Percentiles rank a stretch among this genome's conserved stretches.
These are phyloP conservation scores for Monosporascus sp. DNA, from an alignment of 2,329 filamentous ascomycete genomes.

Conservation along the genomic window DNA sequence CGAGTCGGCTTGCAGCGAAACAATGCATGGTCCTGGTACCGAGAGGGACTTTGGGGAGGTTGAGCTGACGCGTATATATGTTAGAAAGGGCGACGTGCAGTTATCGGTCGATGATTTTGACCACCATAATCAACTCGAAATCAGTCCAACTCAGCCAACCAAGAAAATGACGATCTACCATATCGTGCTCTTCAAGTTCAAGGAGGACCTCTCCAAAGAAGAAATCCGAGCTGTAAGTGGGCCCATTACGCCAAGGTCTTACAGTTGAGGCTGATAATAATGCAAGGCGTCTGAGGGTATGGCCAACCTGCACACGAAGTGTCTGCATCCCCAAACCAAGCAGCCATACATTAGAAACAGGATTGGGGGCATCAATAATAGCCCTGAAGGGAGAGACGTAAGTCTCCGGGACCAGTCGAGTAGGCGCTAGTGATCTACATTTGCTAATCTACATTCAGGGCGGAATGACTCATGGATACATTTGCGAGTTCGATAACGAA, in stretches of 20 bases:
- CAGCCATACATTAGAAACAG: conserved; percentile 54
- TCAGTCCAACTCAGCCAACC: no score
- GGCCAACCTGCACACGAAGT: conserved; percentile 48
- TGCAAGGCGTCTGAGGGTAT: conserved; percentile 25
- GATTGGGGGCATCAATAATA: conserved; percentile 56
- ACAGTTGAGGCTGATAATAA: background rate
- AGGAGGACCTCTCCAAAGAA: conserved; percentile 17
- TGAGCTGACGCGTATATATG: no score
- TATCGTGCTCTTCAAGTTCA: conserved; percentile 24
- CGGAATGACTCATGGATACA: conserved; percentile 60
- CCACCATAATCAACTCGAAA: no score
- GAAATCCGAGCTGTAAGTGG: conserved; percentile 24
- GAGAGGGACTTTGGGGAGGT: no score
- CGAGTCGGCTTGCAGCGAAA: no score
- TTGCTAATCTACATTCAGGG: conserved; percentile 32
- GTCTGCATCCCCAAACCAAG: conserved; percentile 53
- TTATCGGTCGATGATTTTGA: no score
- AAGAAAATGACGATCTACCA: conserved; percentile 23
- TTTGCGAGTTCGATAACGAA: conserved; percentile 57
- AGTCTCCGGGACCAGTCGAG: background rate
- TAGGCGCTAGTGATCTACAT: background rate
- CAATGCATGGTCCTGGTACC: no score
- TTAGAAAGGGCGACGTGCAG: no score
- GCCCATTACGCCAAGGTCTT: background rate
- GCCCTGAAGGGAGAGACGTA: conserved; percentile 56